These are phyloP conservation scores for Gentiana straminea DNA, from an alignment of 257 asterid genomes.

Conservation along the genomic window DNA sequence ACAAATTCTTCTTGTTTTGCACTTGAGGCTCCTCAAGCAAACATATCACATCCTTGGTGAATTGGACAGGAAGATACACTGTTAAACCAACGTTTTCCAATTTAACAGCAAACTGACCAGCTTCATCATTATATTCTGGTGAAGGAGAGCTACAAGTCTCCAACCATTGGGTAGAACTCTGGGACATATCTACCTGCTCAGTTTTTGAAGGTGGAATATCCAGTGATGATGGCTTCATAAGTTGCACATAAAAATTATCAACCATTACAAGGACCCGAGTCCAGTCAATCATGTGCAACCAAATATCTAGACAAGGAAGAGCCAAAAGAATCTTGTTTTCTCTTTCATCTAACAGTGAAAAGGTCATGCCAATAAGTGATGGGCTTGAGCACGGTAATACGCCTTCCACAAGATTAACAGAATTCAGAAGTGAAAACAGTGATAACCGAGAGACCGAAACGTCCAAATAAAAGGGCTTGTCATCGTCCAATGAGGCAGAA, in stretches of 20 bases:
- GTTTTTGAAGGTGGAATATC: slow-evolving; percentile 18
- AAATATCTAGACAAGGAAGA: slow-evolving; percentile 49
- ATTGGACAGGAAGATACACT: slow-evolving; percentile 54
- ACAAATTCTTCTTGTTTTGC: slow-evolving; percentile 19
- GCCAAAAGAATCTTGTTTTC: slow-evolving; percentile 38
- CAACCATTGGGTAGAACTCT: slow-evolving; percentile 9
- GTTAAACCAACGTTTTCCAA: slow-evolving; percentile 46
- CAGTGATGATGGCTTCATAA: slow-evolving; percentile 20
- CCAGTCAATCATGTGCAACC: slow-evolving; percentile 86
- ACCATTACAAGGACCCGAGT: slow-evolving; percentile 39
- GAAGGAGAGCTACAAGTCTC: slow-evolving; percentile 18
- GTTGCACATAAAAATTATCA: slow-evolving; percentile 22
- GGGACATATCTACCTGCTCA: slow-evolving; percentile 18
- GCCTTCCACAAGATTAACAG: slow-evolving; percentile 66
- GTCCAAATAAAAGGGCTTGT: slow-evolving; percentile 26
- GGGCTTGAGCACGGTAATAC: slow-evolving; percentile 32
- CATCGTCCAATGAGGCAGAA: slow-evolving; percentile 44
- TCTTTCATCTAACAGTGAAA: slow-evolving; percentile 34
- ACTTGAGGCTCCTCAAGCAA: slow-evolving; percentile 22
- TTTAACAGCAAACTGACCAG: slow-evolving; percentile 27
- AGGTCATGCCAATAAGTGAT: slow-evolving; percentile 41
- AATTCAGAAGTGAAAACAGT: slow-evolving; percentile 57
- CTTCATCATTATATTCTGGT: slow-evolving; percentile 16
- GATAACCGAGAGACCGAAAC: slow-evolving; percentile 50
- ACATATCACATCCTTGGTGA: slow-evolving; percentile 22